phyloP scores from a whole-genome alignment of 2,329 filamentous ascomycete genomes.

The Pseudogymnoascus pannorum region DNA sequence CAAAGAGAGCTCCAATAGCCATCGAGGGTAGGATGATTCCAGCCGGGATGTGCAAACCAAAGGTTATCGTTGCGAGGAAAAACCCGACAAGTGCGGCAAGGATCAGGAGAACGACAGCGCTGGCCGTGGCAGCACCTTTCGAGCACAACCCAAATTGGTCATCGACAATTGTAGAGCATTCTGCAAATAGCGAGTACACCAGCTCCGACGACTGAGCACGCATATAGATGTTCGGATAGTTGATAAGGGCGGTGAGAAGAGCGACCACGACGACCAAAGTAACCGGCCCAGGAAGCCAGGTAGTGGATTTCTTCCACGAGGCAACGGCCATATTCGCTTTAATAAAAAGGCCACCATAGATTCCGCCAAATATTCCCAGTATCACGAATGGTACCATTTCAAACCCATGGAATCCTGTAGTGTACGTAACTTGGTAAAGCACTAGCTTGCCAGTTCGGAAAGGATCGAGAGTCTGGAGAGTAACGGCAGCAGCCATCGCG shows the following conservation, averaged over 20 bases:
- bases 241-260: conserved; percentile 76
- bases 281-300: conserved; percentile 65
- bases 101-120: conserved; percentile 74
- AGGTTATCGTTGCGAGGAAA: conserved; percentile 78
- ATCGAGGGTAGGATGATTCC: conserved; percentile 95
- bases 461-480: conserved; percentile 85
- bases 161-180: conserved; percentile 74
- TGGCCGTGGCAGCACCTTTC: conserved; percentile 72
- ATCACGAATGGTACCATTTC: conserved; percentile 83
- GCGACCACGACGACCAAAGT: conserved; percentile 74
- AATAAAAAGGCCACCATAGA: conserved; percentile 93
- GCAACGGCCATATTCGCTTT: conserved; percentile 86
- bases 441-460: conserved; percentile 95
- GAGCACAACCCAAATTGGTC: conserved; percentile 90
- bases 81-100: conserved; percentile 79
- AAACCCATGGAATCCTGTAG: conserved; percentile 85
- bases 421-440: conserved; percentile 91
- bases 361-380: conserved; percentile 81
- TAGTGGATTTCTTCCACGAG: conserved; percentile 62
- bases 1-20: conserved; percentile 86
- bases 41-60: conserved; percentile 88
- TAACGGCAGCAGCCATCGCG: conserved; percentile 96
- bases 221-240: conserved; percentile 96
- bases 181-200: conserved; percentile 84
- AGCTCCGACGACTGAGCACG: conserved; percentile 86